These are phyloP conservation scores for Alternaria postmessia DNA, from an alignment of 2,329 filamentous ascomycete genomes.

Conservation along the genomic window DNA sequence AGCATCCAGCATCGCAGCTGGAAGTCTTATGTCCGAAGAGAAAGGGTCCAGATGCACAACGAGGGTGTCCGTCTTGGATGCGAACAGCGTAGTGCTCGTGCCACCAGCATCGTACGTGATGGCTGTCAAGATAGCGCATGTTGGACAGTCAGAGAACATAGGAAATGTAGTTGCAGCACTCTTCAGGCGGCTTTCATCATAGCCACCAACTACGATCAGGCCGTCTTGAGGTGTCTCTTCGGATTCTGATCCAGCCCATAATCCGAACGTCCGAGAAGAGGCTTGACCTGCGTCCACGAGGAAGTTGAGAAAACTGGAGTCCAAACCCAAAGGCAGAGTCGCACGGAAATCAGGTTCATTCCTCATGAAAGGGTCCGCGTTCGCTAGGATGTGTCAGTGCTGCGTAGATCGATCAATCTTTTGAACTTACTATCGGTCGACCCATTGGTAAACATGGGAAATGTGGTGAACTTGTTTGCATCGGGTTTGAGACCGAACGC, in stretches of 20 bases:
- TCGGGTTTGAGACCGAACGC: conserved; percentile 24
- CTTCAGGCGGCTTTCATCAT: conserved; percentile 24
- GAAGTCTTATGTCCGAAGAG: conserved; percentile 20
- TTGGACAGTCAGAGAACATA: conserved; percentile 29
- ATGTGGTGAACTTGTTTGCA: conserved; percentile 22
- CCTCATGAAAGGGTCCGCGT: conserved; percentile 13
- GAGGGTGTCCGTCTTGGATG: conserved; percentile 18
- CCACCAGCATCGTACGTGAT: conserved; percentile 27
- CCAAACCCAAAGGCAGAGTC: conserved; percentile 23
- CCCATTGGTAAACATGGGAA: conserved; percentile 24
- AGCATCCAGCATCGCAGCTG: conserved; percentile 21
- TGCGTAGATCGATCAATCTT: not conserved
- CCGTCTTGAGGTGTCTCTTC: conserved; percentile 26
- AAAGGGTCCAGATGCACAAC: conserved; percentile 25
- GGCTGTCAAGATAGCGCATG: conserved; percentile 28
- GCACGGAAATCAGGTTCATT: conserved; percentile 19
- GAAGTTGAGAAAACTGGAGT: conserved; percentile 25
- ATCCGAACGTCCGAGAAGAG: conserved; percentile 27
- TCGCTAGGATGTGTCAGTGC: conserved; percentile 9
- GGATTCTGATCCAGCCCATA: conserved; percentile 29
- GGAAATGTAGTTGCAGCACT: conserved; percentile 25
- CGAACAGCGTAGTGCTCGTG: conserved; percentile 24
- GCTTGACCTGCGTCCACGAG: conserved; percentile 27
- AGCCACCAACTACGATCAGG: conserved; percentile 25
- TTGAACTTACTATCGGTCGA: conserved; percentile 25